Evolutionary conservation across 1,139 yeast species (phyloP), one percentile per base, ranked within the genome.

Genomic region (Lodderomyces metapsilosis): DNA sequence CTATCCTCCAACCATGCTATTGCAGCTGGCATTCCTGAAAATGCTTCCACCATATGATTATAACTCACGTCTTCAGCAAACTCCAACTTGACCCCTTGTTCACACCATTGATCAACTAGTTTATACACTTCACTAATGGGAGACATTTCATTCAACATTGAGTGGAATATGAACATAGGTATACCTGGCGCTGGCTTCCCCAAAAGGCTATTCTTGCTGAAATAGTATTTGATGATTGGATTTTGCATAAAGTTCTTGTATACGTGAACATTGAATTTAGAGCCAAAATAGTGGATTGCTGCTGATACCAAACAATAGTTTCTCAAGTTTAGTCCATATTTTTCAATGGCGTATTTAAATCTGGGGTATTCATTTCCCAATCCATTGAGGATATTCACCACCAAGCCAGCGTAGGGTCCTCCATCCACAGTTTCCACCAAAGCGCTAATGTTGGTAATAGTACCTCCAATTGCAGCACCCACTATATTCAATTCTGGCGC

Each of bases 381-480:
- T 5, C 64, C 64, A 15, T 46, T 44, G n/a, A 61, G 36, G 7
- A 47, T 43, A 12, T 56, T 53, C 18, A 44, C 38, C 10, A 54
- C 50, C 23, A 60, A 46, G 1, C 66, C 66, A 9, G 62, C 52
- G 41, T 52, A 53, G n/a, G 50, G 33, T 5, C 46, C 46, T 3
- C 59, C 61, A 30, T 61, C 59, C 11, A 54, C 43, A 6, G 43
- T 41, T 9, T 39, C 48, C 3, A 59, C 57, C 17, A 57, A 50
- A 7, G 51, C 48, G 1, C 52, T 53, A n/a, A 59, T 46, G 43
- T 59, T 57, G 7, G 59, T 46, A n/a, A 62, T 57, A 34, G 54
- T 51, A 0, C 71, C 71, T 3, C 71, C 71, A n/a, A 61, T 32
- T 0, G 69, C 68, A n/a, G 56, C 59, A 10, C 68, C 69, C 27